Conservation (phyloP, 2,329 filamentous ascomycete genomes). For the Knoxdaviesia proteae region DNA sequence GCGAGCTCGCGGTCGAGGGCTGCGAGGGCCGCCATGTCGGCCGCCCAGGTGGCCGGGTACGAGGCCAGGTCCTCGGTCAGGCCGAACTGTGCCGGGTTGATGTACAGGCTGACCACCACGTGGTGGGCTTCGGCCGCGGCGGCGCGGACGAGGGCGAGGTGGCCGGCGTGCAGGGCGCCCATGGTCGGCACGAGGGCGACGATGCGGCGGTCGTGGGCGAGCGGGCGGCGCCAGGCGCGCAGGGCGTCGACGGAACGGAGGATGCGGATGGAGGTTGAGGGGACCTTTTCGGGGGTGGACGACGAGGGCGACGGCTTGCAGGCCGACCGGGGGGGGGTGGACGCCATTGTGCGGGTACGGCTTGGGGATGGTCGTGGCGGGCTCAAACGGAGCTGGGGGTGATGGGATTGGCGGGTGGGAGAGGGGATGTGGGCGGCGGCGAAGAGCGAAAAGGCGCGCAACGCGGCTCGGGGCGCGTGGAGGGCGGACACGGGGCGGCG, state of each 20-base stretch:
- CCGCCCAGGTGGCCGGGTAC: conserved; percentile 79
- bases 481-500: too few species aligned
- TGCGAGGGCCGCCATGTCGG: conserved; percentile 48
- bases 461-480: too few species aligned
- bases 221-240: conserved; percentile 45
- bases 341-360: too few species aligned
- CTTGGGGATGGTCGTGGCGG: conserved; percentile 6
- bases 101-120: conserved; percentile 80
- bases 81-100: conserved; percentile 95
- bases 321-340: conserved; percentile 6
- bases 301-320: conserved; percentile 6
- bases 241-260: conserved; percentile 57
- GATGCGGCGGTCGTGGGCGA: conserved; percentile 44
- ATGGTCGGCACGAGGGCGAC: conserved; percentile 90
- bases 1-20: conserved; percentile 52
- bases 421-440: not conserved
- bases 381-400: conserved; percentile 5
- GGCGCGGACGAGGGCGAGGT: conserved; percentile 65
- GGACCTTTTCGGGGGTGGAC: conserved; percentile 22
- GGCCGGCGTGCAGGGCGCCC: conserved; percentile 88
- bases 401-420: conserved; percentile 5
- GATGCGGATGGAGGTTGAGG: conserved; percentile 41
- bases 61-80: conserved; percentile 67
- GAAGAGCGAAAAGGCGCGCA: not conserved
- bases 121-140: conserved; percentile 70